A percentile compares a stretch with the other conserved stretches of the same genome.
These are phyloP conservation scores for Immersiporthe knoxdaviesiana DNA, from an alignment of 2,329 filamentous ascomycete species.

Conservation along the genomic window DNA sequence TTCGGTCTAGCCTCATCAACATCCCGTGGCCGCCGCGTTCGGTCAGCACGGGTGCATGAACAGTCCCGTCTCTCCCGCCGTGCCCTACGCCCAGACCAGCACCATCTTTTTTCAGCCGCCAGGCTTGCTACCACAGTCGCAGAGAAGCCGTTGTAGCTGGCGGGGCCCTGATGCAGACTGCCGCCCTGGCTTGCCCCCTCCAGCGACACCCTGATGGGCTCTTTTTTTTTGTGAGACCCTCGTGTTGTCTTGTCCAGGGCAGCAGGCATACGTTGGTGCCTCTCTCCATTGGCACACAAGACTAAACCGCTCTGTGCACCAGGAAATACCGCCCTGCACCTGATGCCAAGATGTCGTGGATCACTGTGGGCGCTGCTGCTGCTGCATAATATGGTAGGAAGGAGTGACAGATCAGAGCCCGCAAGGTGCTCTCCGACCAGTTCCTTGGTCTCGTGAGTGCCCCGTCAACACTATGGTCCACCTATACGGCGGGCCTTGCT, in stretches of 20 bases:
- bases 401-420: not conserved
- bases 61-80: not conserved
- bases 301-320: not conserved
- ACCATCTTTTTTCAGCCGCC: not conserved
- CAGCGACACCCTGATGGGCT: not conserved
- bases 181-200: not conserved
- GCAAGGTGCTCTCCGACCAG: constrained; percentile 6
- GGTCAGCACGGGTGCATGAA: not conserved
- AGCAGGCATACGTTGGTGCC: not conserved
- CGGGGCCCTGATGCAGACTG: not conserved
- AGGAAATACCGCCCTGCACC: not conserved
- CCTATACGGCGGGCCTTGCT: constrained; percentile 8
- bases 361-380: not conserved
- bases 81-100: not conserved
- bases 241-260: not conserved
- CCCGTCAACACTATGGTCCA: constrained; percentile 15
- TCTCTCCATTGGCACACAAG: not conserved
- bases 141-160: not conserved
- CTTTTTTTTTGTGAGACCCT: not conserved
- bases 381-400: too few species aligned
- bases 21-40: not conserved
- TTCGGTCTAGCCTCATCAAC: not conserved
- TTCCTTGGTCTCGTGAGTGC: constrained; percentile 12
- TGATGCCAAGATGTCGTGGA: constrained; percentile 1
- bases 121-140: not conserved